Base-by-base conservation (phyloP, 495 filamentous ascomycete species). In the Penicillium odoratum region DNA sequence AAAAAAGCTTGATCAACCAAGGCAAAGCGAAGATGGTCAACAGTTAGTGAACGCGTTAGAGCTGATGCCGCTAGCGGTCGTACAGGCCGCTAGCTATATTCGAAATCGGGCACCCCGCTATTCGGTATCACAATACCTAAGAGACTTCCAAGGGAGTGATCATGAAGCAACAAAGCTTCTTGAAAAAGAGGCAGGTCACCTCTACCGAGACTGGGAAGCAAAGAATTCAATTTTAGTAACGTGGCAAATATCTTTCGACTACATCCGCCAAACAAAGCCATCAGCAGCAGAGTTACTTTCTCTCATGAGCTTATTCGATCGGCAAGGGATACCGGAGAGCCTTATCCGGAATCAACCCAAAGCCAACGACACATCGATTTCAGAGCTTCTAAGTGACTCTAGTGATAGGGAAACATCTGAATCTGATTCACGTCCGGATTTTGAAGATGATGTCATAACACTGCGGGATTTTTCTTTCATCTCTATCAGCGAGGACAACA, bases 391-490 rank as follows among this genome's bases (percentile, higher is more conserved):
- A 7, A 11, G 13, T n/a, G 30, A 40, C 31, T 40, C 3, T 26
- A 40, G 31, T 40, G 49, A 51, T 30, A 7, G 15, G n/a, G 31
- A 51, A n/a, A 40, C 30, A 1, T 51, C 48, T 51, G 48, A 51
- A 13, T 33, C 28, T 10, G 48, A 51, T 16, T 36, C 36, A 33
- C 34, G 31, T 1, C 28, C 28, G 4, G 60, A 48, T 15, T 81
- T 81, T 63, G 74, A 80, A 53, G 70, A 76, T 5, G 75, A 81
- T 65, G 26, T 82, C 4, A 38, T 46, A 26, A 66, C 63, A 25
- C 61, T 83, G 42, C 53, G 64, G 57, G 63, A 73, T 51, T 80
- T 74, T 59, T 74, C 66, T 48, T 74, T 81, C 26, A 68, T 81
- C 55, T 63, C 63, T 16, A n/a, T 60, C 16, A 38, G 54, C 48